Evolutionary conservation across 306 rosid genomes (phyloP).

Genomic region (Cotoneaster glaucophyllus): DNA sequence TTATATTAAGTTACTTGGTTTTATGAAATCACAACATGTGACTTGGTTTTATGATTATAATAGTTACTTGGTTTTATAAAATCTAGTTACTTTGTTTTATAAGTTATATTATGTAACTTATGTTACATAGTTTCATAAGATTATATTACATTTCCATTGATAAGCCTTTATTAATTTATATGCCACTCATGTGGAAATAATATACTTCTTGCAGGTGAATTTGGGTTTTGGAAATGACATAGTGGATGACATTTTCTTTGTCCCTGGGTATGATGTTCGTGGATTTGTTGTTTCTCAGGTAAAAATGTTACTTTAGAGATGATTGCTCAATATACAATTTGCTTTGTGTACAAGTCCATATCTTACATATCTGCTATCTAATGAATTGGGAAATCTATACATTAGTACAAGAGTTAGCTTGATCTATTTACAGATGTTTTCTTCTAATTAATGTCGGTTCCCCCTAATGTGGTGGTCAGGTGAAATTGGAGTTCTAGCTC

Average conservation of each 20-base stretch:
- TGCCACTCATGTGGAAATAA: conserved; percentile 14
- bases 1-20: background rate
- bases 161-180: conserved; percentile 8
- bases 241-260: conserved; percentile 65
- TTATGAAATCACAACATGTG: background rate
- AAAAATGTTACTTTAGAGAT: conserved; percentile 22
- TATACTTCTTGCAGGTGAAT: conserved; percentile 62
- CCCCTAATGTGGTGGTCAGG: background rate
- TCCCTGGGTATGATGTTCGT: conserved; percentile 71
- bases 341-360: background rate
- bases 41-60: background rate
- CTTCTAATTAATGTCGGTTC: background rate
- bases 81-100: background rate
- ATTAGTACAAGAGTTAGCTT: background rate
- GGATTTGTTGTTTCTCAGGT: conserved; percentile 98
- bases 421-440: background rate
- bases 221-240: conserved; percentile 74
- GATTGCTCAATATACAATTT: background rate
- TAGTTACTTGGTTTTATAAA: background rate
- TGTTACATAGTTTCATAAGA: background rate
- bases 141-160: conserved; percentile 1
- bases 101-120: no score
- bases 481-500: background rate
- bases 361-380: background rate
- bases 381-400: background rate